These are phyloP conservation scores for Cyberlindnera euphorbiae DNA, from an alignment of 805 yeast species.

Conservation along the genomic window DNA sequence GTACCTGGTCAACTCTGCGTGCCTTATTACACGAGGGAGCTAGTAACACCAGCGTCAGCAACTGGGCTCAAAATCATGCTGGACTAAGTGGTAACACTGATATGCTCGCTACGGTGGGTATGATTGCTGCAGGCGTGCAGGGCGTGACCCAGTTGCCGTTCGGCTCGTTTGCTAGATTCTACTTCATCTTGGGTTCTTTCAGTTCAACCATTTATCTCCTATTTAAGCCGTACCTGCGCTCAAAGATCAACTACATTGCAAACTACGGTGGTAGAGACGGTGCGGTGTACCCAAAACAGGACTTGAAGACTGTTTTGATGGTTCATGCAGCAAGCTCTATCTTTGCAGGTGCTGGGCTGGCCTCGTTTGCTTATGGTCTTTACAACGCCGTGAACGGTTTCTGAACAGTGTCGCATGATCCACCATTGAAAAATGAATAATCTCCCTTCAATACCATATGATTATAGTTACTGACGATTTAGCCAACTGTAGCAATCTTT, in stretches of 20 bases:
- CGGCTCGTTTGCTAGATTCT: slow-evolving; percentile 15
- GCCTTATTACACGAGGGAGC: slow-evolving; percentile 12
- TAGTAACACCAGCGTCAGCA: slow-evolving; percentile 11
- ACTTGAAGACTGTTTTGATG: slow-evolving; percentile 11
- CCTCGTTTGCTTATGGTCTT: slow-evolving; percentile 15
- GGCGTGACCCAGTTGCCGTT: slow-evolving; percentile 13
- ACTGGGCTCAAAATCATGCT: slow-evolving; percentile 15
- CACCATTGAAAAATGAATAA: too few species aligned
- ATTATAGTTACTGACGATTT: too few species aligned
- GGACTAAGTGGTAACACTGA: slow-evolving; percentile 9
- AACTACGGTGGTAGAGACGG: slow-evolving; percentile 4
- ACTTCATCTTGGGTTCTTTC: slow-evolving; percentile 16
- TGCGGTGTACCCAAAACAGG: slow-evolving; percentile 12
- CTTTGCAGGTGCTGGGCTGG: slow-evolving; percentile 15
- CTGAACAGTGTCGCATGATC: not conserved
- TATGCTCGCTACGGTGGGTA: slow-evolving; percentile 8
- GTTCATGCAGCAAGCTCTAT: slow-evolving; percentile 13
- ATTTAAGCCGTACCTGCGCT: slow-evolving; percentile 16
- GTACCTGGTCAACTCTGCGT: slow-evolving; percentile 18
- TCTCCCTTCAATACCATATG: too few species aligned
- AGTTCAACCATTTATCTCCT: slow-evolving; percentile 12
- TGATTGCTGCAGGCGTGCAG: slow-evolving; percentile 14
- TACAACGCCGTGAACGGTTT: slow-evolving; percentile 8
- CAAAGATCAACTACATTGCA: slow-evolving; percentile 12
- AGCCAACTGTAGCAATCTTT: too few species aligned